Conservation (phyloP, 345 rosid genomes). For the Brassica nigra region DNA sequence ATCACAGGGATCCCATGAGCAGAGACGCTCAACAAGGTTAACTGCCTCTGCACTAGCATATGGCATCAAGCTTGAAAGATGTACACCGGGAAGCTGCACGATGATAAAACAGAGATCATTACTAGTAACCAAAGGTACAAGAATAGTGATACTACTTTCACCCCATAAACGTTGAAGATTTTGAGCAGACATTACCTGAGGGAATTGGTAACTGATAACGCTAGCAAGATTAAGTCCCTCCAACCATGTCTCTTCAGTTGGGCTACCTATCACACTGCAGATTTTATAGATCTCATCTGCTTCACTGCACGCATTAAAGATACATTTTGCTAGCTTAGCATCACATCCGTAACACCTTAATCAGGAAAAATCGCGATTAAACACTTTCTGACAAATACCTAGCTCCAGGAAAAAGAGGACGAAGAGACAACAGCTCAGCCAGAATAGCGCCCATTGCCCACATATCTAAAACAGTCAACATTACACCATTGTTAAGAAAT, state of each 20-base stretch:
- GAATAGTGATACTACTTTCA: background rate
- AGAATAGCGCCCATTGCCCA: slow-evolving; percentile 99
- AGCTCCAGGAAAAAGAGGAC: slow-evolving; percentile 89
- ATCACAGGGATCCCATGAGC: slow-evolving; percentile 94
- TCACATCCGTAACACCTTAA: background rate
- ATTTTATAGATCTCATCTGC: slow-evolving; percentile 95
- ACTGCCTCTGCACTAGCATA: slow-evolving; percentile 69
- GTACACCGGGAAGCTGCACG: slow-evolving; percentile 60
- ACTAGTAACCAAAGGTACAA: background rate
- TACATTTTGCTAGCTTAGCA: slow-evolving; percentile 6
- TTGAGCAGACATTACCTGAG: slow-evolving; percentile 49
- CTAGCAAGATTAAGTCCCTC: slow-evolving; percentile 87
- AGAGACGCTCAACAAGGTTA: slow-evolving; percentile 73
- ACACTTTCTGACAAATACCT: slow-evolving; percentile 48
- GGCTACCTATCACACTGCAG: slow-evolving; percentile 84
- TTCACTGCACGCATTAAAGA: slow-evolving; percentile 58
- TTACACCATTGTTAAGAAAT: slow-evolving; percentile 4
- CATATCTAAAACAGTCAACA: slow-evolving; percentile 60
- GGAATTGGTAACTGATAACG: slow-evolving; percentile 75
- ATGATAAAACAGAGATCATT: slow-evolving; percentile 8
- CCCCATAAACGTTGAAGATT: background rate
- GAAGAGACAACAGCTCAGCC: slow-evolving; percentile 78
- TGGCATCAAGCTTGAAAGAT: slow-evolving; percentile 58
- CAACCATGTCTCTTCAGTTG: slow-evolving; percentile 73
- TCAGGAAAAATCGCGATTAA: background rate